Evolutionary conservation across 805 yeast genomes (phyloP).

Genomic region (Lipomyces yamadae): DNA sequence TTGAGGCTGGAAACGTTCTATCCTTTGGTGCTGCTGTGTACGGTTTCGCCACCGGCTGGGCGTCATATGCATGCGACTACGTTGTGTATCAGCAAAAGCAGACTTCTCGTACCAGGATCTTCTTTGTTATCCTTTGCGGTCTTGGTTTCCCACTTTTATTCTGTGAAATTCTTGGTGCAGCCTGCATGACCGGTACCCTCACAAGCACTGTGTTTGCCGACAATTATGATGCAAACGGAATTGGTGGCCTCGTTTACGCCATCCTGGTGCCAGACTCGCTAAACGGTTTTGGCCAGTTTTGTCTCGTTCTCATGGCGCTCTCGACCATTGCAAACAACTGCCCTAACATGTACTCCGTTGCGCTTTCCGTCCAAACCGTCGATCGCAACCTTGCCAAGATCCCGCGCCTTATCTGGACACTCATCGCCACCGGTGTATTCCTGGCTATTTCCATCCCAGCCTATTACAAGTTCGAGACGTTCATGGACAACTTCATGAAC

Average conservation of each 20-base stretch:
- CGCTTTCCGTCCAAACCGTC: constrained; percentile 80
- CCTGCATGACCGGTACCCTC: constrained; percentile 70
- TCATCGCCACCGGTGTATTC: constrained; percentile 72
- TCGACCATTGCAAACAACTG: constrained; percentile 90
- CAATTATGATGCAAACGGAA: constrained; percentile 58
- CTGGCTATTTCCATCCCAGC: constrained; percentile 91
- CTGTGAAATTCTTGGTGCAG: constrained; percentile 83
- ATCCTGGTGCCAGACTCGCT: constrained; percentile 77
- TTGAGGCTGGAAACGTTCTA: constrained; percentile 74
- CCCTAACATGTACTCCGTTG: constrained; percentile 92
- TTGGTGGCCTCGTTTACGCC: constrained; percentile 84
- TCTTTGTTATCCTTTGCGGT: constrained; percentile 66
- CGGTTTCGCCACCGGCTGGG: constrained; percentile 95
- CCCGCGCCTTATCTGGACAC: constrained; percentile 84
- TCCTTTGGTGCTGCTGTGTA: constrained; percentile 81
- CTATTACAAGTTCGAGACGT: constrained; percentile 69
- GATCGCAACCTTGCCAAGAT: constrained; percentile 73
- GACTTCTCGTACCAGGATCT: constrained; percentile 62
- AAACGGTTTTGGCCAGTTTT: constrained; percentile 87
- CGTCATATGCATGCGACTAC: constrained; percentile 89
- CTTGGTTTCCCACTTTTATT: constrained; percentile 70
- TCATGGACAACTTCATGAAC: constrained; percentile 88
- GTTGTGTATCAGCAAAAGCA: constrained; percentile 81
- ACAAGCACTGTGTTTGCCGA: constrained; percentile 53
- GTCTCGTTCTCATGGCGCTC: constrained; percentile 79